Evolutionary conservation across 192 early-diverging fungal species (phyloP).

Genomic region (Lobosporangium transversale): DNA sequence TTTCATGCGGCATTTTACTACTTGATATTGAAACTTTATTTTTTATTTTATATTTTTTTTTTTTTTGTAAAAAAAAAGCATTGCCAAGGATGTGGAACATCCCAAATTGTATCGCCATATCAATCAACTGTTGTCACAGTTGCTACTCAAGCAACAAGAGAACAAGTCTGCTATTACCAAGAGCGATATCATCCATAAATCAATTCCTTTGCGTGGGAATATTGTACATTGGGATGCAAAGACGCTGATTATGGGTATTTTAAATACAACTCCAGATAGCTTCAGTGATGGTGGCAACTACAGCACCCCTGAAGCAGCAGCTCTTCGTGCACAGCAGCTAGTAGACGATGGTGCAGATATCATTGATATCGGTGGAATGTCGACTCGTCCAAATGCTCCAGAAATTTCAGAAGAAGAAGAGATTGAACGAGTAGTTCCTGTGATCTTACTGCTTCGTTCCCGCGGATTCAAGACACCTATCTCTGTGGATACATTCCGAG

Average conservation of each 20-base stretch:
- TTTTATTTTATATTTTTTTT: neutral
- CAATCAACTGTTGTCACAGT: constrained; percentile 72
- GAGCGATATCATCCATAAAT: constrained; percentile 60
- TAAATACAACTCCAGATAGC: constrained; percentile 97
- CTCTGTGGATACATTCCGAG: constrained; percentile 93
- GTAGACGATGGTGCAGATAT: constrained; percentile 84
- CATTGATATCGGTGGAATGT: constrained; percentile 96
- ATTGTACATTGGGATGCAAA: constrained; percentile 69
- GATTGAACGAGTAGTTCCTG: constrained; percentile 85
- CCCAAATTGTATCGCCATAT: constrained; percentile 85
- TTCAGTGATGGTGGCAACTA: constrained; percentile 94
- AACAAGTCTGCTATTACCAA: constrained; percentile 24
- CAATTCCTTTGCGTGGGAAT: constrained; percentile 60
- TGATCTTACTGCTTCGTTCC: constrained; percentile 78
- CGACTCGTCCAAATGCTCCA: constrained; percentile 87
- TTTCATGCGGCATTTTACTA: too few relatives aligned
- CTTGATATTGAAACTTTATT: too few relatives aligned
- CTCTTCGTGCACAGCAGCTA: constrained; percentile 73
- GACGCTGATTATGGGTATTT: constrained; percentile 94
- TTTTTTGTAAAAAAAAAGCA: too few relatives aligned
- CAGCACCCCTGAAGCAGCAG: constrained; percentile 69
- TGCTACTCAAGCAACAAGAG: constrained; percentile 59
- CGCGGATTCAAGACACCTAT: constrained; percentile 75
- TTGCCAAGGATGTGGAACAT: constrained; percentile 89
- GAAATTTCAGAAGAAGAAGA: constrained; percentile 79